phyloP scores from a whole-genome alignment of 345 rosid species.

The Pugionium dolabratum region DNA sequence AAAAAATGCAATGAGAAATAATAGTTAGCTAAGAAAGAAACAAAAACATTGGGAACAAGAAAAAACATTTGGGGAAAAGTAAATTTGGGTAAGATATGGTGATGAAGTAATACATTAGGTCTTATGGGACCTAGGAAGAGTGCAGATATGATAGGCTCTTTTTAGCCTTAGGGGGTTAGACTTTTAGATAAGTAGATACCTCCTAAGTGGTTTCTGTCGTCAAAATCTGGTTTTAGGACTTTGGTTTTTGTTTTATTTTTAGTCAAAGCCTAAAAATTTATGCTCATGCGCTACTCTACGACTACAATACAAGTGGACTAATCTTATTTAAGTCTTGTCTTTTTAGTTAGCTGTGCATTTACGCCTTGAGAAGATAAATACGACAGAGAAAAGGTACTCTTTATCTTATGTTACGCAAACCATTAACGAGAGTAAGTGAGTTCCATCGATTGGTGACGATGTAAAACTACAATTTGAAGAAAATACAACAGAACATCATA shows the following conservation, averaged over 20 bases:
- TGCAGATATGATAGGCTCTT: slow-evolving; percentile 34
- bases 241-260: slow-evolving; percentile 9
- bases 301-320: not conserved
- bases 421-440: not conserved
- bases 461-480: no score
- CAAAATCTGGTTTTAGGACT: slow-evolving; percentile 29
- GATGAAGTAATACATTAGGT: slow-evolving; percentile 25
- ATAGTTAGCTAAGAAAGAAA: slow-evolving; percentile 29
- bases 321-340: slow-evolving; percentile 5
- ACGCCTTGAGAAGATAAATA: slow-evolving; percentile 16
- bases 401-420: slow-evolving; percentile 1
- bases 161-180: slow-evolving; percentile 7
- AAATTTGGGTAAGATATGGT: slow-evolving; percentile 42
- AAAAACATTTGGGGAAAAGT: slow-evolving; percentile 32
- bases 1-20: not conserved
- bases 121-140: slow-evolving; percentile 18
- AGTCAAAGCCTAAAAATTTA: slow-evolving; percentile 34
- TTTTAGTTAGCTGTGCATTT: not conserved
- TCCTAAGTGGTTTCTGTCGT: slow-evolving; percentile 26
- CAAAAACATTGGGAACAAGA: slow-evolving; percentile 36
- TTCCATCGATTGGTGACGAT: no score
- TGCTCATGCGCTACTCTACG: slow-evolving; percentile 40
- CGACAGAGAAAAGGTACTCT: not conserved
- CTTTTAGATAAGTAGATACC: slow-evolving; percentile 29
- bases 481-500: no score